These are phyloP conservation scores for Macadamia tetraphylla DNA, from an alignment of 164 flowering plant genomes.

Conservation along the genomic window DNA sequence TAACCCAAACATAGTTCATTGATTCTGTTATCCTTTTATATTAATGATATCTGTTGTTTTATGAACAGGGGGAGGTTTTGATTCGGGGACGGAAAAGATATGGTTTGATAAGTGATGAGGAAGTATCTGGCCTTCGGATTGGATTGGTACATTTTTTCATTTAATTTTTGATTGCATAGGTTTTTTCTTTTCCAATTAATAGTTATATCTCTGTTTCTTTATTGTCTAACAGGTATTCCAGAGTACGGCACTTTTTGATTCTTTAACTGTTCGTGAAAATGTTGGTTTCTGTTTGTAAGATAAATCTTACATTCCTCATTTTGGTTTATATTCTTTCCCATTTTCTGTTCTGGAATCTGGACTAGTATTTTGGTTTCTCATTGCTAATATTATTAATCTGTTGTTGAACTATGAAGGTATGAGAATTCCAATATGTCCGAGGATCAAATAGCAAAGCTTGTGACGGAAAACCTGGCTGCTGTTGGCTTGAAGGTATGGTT, in stretches of 20 bases:
- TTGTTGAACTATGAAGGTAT: slow-evolving; percentile 41
- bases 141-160: slow-evolving; percentile 59
- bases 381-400: not conserved
- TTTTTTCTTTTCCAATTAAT: not conserved
- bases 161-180: not conserved
- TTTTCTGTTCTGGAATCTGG: slow-evolving; percentile 1
- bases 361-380: not conserved
- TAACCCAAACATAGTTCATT: not conserved
- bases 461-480: slow-evolving; percentile 83
- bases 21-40: not conserved
- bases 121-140: slow-evolving; percentile 86
- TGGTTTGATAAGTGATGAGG: slow-evolving; percentile 87
- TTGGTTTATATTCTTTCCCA: not conserved
- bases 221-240: slow-evolving; percentile 71
- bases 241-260: slow-evolving; percentile 98
- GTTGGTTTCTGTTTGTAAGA: slow-evolving; percentile 98
- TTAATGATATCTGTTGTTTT: slow-evolving; percentile 6
- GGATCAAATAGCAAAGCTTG: slow-evolving; percentile 70
- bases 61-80: slow-evolving; percentile 79
- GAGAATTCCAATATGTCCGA: slow-evolving; percentile 81
- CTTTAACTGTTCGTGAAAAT: slow-evolving; percentile 94
- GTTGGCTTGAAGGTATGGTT: slow-evolving; percentile 83
- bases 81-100: slow-evolving; percentile 72
- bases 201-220: not conserved
- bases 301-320: not conserved